These are phyloP conservation scores for Daucus carota DNA, from an alignment of 129 eudicot genomes.

Conservation along the genomic window DH1_v3.0 NC_030382.2:40856501-40857000, in stretches of 20 bases:
- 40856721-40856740: background rate
- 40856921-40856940: conserved; percentile 75
- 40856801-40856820: conserved; percentile 22
- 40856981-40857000: conserved; percentile 73
- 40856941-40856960: conserved; percentile 56
- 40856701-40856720: background rate
- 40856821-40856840: conserved; percentile 57
- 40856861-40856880: conserved; percentile 88
- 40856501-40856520: background rate
- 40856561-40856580: background rate
- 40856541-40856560: conserved; percentile 5
- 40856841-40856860: conserved; percentile 47
- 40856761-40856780: background rate
- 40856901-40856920: conserved; percentile 82
- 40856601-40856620: conserved; percentile 5
- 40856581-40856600: background rate
- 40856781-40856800: conserved; percentile 13
- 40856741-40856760: background rate
- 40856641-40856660: background rate
- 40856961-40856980: conserved; percentile 89
- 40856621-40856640: conserved; percentile 3
- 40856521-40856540: background rate
- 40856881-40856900: conserved; percentile 90
- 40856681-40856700: background rate
- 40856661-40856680: background rate